Evolutionary conservation across 257 asterid species (phyloP).

Genomic region (Scutellaria barbata): DNA sequence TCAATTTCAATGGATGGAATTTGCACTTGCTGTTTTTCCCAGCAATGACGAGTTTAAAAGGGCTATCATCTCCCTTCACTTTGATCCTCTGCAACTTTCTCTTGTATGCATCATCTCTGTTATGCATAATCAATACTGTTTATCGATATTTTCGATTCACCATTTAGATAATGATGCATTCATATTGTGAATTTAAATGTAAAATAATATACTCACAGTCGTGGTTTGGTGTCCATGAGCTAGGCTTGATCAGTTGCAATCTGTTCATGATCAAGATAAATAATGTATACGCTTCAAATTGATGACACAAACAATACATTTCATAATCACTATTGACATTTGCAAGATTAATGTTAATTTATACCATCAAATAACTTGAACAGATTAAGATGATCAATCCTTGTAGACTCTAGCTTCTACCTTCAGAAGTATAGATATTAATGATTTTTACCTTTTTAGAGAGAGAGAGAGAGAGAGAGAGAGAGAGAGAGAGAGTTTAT

Average conservation of each 20-base stretch:
- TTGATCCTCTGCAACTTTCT: conserved; percentile 60
- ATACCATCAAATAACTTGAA: no score
- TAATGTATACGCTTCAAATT: neutral
- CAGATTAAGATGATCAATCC: neutral
- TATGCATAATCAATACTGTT: neutral
- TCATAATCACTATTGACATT: neutral
- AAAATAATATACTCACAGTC: conserved; percentile 43
- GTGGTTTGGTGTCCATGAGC: conserved; percentile 51
- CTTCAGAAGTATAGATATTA: neutral
- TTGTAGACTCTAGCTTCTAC: neutral
- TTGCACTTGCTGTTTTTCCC: conserved; percentile 58
- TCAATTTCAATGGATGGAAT: conserved; percentile 54
- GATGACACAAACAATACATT: neutral
- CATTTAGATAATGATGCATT: neutral
- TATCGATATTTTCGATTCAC: neutral
- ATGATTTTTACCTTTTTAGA: conserved; percentile 28
- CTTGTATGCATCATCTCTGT: conserved; percentile 57
- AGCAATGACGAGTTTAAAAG: conserved; percentile 45
- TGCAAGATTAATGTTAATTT: neutral
- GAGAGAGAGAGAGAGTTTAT: neutral
- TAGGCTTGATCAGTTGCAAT: conserved; percentile 32
- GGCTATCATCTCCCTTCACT: conserved; percentile 51
- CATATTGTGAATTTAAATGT: neutral
- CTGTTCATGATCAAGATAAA: conserved; percentile 7
- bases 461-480: conserved; percentile 32